Percentiles rank a stretch among this genome's conserved stretches.
phyloP scores from a whole-genome alignment of 306 rosid genomes.

The Trifolium fragiferum region DNA sequence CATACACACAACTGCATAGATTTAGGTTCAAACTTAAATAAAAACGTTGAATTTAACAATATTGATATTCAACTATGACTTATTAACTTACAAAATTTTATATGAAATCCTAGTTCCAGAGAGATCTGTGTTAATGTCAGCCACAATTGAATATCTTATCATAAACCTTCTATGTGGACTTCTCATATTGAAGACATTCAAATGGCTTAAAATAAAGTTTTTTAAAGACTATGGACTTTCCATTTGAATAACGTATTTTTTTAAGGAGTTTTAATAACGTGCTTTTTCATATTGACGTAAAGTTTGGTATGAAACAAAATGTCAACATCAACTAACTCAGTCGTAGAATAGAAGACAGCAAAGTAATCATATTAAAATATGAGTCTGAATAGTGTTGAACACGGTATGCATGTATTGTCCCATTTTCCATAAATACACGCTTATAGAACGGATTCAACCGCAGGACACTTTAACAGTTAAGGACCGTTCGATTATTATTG shows the following conservation, averaged over 20 bases:
- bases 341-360: neutral
- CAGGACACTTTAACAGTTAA: no score
- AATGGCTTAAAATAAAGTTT: constrained; percentile 3
- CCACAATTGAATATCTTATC: neutral
- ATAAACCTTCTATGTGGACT: neutral
- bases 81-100: no score
- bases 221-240: neutral
- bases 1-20: no score
- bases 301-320: constrained; percentile 6
- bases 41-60: no score
- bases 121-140: no score
- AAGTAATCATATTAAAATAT: neutral
- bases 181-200: neutral
- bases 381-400: neutral
- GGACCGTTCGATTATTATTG: no score
- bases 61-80: no score
- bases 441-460: no score
- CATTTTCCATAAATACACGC: neutral
- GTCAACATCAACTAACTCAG: neutral
- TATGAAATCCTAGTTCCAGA: no score
- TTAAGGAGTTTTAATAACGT: neutral
- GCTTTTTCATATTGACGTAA: neutral
- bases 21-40: no score
- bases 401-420: neutral
- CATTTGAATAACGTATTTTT: neutral